Evolutionary conservation across 345 rosid species (phyloP), one percentile per base, ranked within the genome.

Genomic region (Lepidium aucheri): DNA sequence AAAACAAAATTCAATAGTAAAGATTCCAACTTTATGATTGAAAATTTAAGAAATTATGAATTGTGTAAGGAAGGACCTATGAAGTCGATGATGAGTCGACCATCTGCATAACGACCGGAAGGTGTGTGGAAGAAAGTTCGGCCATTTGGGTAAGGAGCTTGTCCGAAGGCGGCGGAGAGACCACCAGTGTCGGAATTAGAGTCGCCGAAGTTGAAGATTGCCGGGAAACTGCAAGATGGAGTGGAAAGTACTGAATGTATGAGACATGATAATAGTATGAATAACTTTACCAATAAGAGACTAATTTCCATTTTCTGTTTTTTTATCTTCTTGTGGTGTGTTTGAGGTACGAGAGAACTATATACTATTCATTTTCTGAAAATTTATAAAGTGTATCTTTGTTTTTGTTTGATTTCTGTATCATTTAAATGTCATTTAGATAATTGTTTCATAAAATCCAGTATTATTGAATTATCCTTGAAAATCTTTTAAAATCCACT

Each of bases 21-120:
- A 47, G 38, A 14, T 18, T 16, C 9, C 0, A 54, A 63, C 12
- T 52, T 59, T 24, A 54, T 18, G 4, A 32, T 18, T 15, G 44
- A 47, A 8, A 40, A 3, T 4, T 8, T 45, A 61, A 17, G 54
- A 33, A 28, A 58, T 55, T 28, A n/a, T n/a, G n/a, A n/a, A n/a
- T n/a, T 26, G 26, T 10, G 36, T 17, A 32, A 13, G 3, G 1
- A 58, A 60, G 66, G 1, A 85, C 95, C 84, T 42, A 88, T 86
- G 70, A 88, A 82, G 65, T 84, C 96, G n/a, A 86, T 20, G 54
- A 82, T 38, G 28, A 88, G 77, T 14, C 92, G 83, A 65, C 92
- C 96, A 26, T 88, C 90, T 16, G 77, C 80, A 69, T 55, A 84
- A 1, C 88, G 85, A n/a, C 96, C 92, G 1, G 85, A 80, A 0